Conservation (phyloP, 2,329 filamentous ascomycete species). For the Diplodia corticola region DNA sequence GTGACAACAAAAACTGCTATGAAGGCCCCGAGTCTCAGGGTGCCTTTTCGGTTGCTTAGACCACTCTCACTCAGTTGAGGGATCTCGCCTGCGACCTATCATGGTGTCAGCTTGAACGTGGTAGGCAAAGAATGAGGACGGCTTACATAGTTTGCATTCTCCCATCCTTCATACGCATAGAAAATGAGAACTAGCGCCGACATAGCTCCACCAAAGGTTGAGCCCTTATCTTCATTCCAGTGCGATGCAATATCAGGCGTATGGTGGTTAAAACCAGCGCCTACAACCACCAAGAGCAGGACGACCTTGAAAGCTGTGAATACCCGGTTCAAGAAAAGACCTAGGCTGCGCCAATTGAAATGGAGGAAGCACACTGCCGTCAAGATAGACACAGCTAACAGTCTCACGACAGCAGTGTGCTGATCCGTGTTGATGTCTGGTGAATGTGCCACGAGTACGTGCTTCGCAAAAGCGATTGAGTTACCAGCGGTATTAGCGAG, state of each 20-base stretch:
- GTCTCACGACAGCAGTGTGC: constrained; percentile 32
- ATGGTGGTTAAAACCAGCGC: neutral
- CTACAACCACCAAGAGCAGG: constrained; percentile 30
- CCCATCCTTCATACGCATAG: constrained; percentile 44
- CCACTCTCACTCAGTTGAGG: neutral
- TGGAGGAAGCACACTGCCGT: constrained; percentile 42
- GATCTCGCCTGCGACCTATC: neutral
- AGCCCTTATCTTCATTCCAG: constrained; percentile 20
- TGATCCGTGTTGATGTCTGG: too few relatives aligned
- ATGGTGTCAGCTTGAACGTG: neutral
- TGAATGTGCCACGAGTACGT: constrained; percentile 30
- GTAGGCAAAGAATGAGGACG: too few relatives aligned
- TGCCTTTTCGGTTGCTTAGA: neutral
- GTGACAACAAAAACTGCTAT: constrained; percentile 38
- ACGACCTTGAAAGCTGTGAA: constrained; percentile 42
- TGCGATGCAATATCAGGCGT: neutral
- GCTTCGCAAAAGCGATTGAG: constrained; percentile 38
- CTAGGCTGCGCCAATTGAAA: constrained; percentile 31
- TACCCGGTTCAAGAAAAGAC: constrained; percentile 40
- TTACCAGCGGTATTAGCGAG: constrained; percentile 42
- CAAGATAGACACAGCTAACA: constrained; percentile 38
- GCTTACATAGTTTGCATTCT: constrained; percentile 44
- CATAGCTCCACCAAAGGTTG: constrained; percentile 31
- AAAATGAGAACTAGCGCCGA: constrained; percentile 35
- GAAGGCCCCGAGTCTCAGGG: constrained; percentile 31